Percentiles rank a stretch among this genome's conserved stretches.
Conservation (phyloP, 2,329 filamentous ascomycete genomes). For the Ilyonectria robusta region DNA sequence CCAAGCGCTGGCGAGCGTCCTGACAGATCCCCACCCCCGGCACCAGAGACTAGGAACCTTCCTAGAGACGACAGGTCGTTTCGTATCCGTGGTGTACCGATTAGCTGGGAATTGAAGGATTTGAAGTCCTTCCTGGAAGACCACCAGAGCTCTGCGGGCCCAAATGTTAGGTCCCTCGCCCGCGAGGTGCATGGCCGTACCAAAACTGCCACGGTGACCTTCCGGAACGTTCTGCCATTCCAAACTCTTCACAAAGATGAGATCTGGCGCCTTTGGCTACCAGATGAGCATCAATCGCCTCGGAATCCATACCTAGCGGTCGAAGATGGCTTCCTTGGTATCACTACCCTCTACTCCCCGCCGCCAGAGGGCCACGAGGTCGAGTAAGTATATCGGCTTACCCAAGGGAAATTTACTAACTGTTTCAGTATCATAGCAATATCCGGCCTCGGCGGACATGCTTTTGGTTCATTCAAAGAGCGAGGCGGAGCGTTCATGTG, state of each 20-base stretch:
- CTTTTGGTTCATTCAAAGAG: conserved; percentile 50
- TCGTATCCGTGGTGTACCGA: conserved; percentile 13
- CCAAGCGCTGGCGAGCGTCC: too few species aligned
- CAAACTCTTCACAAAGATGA: background rate
- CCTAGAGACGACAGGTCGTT: background rate
- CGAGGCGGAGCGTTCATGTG: conserved; percentile 45
- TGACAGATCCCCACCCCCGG: background rate
- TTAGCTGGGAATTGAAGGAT: background rate
- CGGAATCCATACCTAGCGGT: background rate
- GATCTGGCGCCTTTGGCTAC: background rate
- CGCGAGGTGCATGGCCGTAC: conserved; percentile 6
- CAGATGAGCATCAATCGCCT: background rate
- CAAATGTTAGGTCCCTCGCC: conserved; percentile 10
- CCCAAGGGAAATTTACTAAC: too few species aligned
- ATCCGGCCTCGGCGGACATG: conserved; percentile 44
- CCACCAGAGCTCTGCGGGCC: background rate
- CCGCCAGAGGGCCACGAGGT: conserved; percentile 13
- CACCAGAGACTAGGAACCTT: background rate
- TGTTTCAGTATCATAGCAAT: conserved; percentile 24
- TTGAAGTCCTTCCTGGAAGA: conserved; percentile 1
- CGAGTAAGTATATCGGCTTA: conserved; percentile 22
- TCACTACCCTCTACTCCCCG: conserved; percentile 20
- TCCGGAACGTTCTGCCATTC: background rate
- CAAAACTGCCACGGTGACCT: conserved; percentile 12
- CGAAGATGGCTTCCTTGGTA: conserved; percentile 20